Percentiles rank a stretch among this genome's conserved stretches.
These are phyloP conservation scores for Globisporangium recalcitrans DNA, from an alignment of 352 stramenopile genomes.

Conservation along the genomic window DNA sequence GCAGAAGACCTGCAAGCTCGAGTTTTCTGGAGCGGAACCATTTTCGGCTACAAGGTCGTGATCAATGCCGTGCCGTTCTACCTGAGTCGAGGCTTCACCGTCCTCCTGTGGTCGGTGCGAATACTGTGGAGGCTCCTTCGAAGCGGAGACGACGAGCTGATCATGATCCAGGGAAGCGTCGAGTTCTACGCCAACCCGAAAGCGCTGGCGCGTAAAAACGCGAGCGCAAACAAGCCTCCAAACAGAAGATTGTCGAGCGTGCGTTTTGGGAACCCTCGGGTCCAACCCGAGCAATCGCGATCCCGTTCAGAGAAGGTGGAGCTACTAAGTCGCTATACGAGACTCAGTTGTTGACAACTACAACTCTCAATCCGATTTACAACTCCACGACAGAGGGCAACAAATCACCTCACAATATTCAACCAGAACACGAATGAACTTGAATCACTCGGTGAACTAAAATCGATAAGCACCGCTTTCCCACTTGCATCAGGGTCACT, in stretches of 20 bases:
- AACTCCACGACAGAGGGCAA: no score
- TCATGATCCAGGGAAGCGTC: constrained; percentile 8
- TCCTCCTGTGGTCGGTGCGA: neutral
- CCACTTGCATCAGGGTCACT: no score
- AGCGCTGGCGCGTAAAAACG: neutral
- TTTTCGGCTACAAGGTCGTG: neutral
- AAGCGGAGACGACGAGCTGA: neutral
- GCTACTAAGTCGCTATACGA: no score
- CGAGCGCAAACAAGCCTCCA: neutral
- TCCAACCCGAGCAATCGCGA: neutral
- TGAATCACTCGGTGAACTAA: no score
- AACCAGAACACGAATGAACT: no score
- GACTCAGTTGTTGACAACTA: no score
- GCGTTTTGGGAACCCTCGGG: neutral
- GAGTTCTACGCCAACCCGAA: constrained; percentile 12
- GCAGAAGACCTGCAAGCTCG: neutral
- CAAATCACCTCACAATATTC: no score
- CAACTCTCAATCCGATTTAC: no score
- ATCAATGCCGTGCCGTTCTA: neutral
- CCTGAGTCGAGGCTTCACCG: constrained; percentile 2
- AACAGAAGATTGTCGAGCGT: neutral
- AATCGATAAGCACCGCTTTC: no score
- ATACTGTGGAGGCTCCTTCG: neutral
- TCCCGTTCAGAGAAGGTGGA: no score
- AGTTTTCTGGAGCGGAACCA: neutral